Conservation (phyloP, 192 early-diverging fungal species). For the Helicostylum pulchrum region DNA sequence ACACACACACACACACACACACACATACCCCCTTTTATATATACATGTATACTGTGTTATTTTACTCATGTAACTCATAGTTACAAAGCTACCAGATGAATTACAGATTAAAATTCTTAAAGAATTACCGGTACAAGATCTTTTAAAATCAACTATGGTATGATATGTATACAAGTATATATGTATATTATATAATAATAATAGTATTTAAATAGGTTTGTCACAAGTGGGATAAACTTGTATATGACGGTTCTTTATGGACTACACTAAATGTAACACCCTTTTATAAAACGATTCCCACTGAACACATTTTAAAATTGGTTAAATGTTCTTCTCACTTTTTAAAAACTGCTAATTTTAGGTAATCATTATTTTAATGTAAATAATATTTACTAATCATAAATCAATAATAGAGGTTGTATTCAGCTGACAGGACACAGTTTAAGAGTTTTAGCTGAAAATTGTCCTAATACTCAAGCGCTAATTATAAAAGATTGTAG, state of each 20-base stretch:
- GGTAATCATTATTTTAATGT: slow-evolving; percentile 23
- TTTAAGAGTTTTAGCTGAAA: slow-evolving; percentile 27
- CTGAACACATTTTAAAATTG: slow-evolving; percentile 31
- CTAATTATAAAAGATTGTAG: slow-evolving; percentile 37
- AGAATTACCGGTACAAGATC: slow-evolving; percentile 17
- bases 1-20: no score
- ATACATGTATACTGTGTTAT: not conserved
- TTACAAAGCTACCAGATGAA: slow-evolving; percentile 28
- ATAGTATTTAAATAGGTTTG: slow-evolving; percentile 21
- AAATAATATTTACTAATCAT: slow-evolving; percentile 3
- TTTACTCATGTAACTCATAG: not conserved
- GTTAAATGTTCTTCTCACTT: slow-evolving; percentile 33
- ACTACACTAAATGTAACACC: slow-evolving; percentile 29
- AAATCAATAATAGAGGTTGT: slow-evolving; percentile 33
- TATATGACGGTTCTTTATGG: slow-evolving; percentile 41
- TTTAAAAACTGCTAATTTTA: slow-evolving; percentile 37
- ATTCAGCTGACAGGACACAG: slow-evolving; percentile 34
- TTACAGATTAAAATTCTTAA: slow-evolving; percentile 29
- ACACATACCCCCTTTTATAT: no score
- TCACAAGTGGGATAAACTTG: slow-evolving; percentile 32
- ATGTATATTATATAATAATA: not conserved
- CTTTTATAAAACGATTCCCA: slow-evolving; percentile 37
- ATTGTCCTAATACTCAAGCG: slow-evolving; percentile 40
- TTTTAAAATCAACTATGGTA: slow-evolving; percentile 34
- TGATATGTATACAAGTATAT: not conserved